Evolutionary conservation across 2,329 filamentous ascomycete species (phyloP).

Genomic region (Sporothrix inflata): DNA sequence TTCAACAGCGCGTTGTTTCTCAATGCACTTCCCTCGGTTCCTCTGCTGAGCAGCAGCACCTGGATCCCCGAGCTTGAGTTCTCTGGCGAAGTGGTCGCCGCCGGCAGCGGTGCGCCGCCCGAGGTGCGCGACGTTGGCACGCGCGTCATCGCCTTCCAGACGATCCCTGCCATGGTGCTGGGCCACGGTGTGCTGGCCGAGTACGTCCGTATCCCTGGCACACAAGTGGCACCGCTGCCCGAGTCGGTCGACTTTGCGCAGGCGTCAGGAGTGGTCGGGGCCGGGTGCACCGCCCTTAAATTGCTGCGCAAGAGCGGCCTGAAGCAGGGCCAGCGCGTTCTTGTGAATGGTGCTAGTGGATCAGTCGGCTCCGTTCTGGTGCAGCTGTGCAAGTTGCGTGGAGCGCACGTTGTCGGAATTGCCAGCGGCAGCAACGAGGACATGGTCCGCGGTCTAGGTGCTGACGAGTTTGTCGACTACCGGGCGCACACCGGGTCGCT

Average conservation of each 20-base stretch:
- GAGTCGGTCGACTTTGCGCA: constrained; percentile 26
- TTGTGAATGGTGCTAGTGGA: constrained; percentile 55
- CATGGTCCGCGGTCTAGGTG: constrained; percentile 51
- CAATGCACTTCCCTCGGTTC: constrained; percentile 33
- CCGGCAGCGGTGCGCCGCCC: constrained; percentile 35
- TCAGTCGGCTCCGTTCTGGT: constrained; percentile 52
- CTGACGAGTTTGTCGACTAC: constrained; percentile 52
- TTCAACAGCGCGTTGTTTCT: constrained; percentile 41
- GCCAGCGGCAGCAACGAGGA: constrained; percentile 51
- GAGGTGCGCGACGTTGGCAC: constrained; percentile 35
- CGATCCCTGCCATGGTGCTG: constrained; percentile 32
- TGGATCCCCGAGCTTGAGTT: constrained; percentile 42
- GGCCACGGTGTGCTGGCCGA: constrained; percentile 41
- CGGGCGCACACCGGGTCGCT: constrained; percentile 42
- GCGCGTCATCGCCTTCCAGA: constrained; percentile 39
- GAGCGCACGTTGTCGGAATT: constrained; percentile 49
- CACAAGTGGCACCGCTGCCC: constrained; percentile 35
- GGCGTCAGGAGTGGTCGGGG: constrained; percentile 39
- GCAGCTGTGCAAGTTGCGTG: constrained; percentile 48
- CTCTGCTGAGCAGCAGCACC: constrained; percentile 13
- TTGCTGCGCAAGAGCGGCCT: constrained; percentile 36
- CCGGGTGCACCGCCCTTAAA: constrained; percentile 40
- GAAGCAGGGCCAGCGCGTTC: constrained; percentile 44
- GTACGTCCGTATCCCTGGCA: constrained; percentile 41
- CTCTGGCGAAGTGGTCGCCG: constrained; percentile 39